Percentiles rank a stretch among this genome's conserved stretches.
phyloP scores from a whole-genome alignment of 306 rosid species.

The Dalbergia oliveri region DNA sequence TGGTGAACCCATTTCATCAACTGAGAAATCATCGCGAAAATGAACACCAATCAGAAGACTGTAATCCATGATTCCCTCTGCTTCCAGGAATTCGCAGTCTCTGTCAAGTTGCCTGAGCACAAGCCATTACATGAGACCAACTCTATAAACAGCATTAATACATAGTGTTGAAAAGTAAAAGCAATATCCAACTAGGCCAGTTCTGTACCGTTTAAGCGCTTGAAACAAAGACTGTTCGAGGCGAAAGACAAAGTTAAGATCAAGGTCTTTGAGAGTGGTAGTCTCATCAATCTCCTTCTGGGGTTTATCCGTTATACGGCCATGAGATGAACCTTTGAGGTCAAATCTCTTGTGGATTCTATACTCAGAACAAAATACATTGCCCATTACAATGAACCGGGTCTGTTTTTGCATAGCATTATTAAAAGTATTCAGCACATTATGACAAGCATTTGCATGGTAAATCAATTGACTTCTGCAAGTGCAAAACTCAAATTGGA shows the following conservation, averaged over 20 bases:
- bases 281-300: conserved; percentile 63
- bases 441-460: conserved; percentile 13
- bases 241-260: conserved; percentile 63
- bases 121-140: conserved; percentile 43
- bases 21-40: conserved; percentile 54
- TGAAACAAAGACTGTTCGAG: conserved; percentile 66
- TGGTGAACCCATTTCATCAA: conserved; percentile 54
- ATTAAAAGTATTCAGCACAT: conserved; percentile 17
- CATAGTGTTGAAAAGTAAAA: neutral
- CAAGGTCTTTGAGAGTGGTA: conserved; percentile 70
- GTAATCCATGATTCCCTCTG: conserved; percentile 74
- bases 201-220: conserved; percentile 60
- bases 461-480: conserved; percentile 18
- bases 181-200: neutral
- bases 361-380: conserved; percentile 66
- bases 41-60: conserved; percentile 70
- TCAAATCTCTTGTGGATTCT: conserved; percentile 67
- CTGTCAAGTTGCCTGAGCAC: conserved; percentile 66
- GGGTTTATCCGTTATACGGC: conserved; percentile 62
- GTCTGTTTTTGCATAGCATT: conserved; percentile 51
- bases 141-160: neutral
- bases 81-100: conserved; percentile 67
- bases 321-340: conserved; percentile 72
- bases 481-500: neutral
- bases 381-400: conserved; percentile 70